These are phyloP conservation scores for Sporisorium sorghi DNA, from an alignment of 1,284 basidiomycete genomes.

Conservation along the genomic window DNA sequence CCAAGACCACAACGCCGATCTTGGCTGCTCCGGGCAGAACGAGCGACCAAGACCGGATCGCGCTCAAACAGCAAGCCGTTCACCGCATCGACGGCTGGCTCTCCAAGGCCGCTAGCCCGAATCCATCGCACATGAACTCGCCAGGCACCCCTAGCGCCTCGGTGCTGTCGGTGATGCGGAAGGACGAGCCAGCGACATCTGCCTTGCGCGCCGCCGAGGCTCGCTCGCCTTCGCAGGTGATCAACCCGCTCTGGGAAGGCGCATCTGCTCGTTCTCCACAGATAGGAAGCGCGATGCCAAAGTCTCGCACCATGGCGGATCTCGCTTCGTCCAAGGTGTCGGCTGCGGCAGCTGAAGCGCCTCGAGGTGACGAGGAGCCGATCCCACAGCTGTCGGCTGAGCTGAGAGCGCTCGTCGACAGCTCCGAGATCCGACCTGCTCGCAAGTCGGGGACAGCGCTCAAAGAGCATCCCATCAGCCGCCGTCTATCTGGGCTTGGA, in stretches of 20 bases:
- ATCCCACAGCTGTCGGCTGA: slow-evolving; percentile 55
- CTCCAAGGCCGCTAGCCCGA: slow-evolving; percentile 32
- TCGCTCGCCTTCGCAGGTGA: slow-evolving; percentile 42
- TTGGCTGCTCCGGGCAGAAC: slow-evolving; percentile 27
- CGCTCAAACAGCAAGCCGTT: slow-evolving; percentile 52
- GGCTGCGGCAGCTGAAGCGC: slow-evolving; percentile 3
- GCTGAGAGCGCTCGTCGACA: slow-evolving; percentile 53
- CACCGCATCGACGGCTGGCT: slow-evolving; percentile 59
- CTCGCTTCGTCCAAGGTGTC: slow-evolving; percentile 23
- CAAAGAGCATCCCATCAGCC: slow-evolving; percentile 49
- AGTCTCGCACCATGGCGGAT: slow-evolving; percentile 41
- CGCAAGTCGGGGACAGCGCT: slow-evolving; percentile 53
- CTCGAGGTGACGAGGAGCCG: slow-evolving; percentile 22
- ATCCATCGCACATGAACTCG: slow-evolving; percentile 35
- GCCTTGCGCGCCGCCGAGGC: slow-evolving; percentile 8
- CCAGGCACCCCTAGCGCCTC: slow-evolving; percentile 57
- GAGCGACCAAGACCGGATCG: slow-evolving; percentile 34
- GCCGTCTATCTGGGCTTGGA: slow-evolving; percentile 35
- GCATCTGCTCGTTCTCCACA: slow-evolving; percentile 15
- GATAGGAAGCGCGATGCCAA: slow-evolving; percentile 13
- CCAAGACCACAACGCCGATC: slow-evolving; percentile 23
- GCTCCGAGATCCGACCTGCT: slow-evolving; percentile 39
- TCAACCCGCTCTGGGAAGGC: slow-evolving; percentile 40
- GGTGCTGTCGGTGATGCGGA: slow-evolving; percentile 45
- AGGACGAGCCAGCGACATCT: slow-evolving; percentile 10